Evolutionary conservation across 2,329 filamentous ascomycete species (phyloP).

Genomic region (Cercospora sesami): DNA sequence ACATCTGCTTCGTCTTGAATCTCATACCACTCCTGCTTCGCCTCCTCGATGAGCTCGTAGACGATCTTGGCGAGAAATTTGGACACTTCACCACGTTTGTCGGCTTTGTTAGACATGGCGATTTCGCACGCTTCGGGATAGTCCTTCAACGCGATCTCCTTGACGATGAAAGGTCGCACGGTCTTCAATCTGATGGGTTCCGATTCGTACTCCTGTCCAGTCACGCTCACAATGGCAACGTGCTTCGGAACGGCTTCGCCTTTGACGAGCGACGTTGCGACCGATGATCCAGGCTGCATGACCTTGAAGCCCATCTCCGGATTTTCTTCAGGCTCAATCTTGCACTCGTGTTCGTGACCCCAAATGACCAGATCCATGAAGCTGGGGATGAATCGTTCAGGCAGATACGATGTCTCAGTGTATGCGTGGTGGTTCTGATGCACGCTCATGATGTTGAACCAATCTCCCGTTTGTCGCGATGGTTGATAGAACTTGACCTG

Average conservation of each 20-base stretch:
- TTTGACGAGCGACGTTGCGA: slow-evolving; percentile 86
- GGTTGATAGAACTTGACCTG: slow-evolving; percentile 94
- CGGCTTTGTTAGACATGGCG: slow-evolving; percentile 72
- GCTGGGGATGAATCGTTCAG: slow-evolving; percentile 86
- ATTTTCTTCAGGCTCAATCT: slow-evolving; percentile 81
- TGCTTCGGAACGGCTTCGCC: slow-evolving; percentile 91
- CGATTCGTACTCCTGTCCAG: slow-evolving; percentile 74
- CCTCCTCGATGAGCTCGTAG: slow-evolving; percentile 82
- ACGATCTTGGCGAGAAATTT: slow-evolving; percentile 74
- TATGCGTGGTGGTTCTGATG: slow-evolving; percentile 96
- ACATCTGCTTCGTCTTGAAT: slow-evolving; percentile 59
- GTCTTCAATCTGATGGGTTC: slow-evolving; percentile 82
- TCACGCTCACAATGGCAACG: slow-evolving; percentile 80
- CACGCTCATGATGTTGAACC: slow-evolving; percentile 94
- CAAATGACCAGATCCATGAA: slow-evolving; percentile 91
- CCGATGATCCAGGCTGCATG: slow-evolving; percentile 95
- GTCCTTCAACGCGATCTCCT: slow-evolving; percentile 73
- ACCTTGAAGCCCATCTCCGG: slow-evolving; percentile 89
- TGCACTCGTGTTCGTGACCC: slow-evolving; percentile 96
- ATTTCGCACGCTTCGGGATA: slow-evolving; percentile 76
- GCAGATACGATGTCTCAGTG: slow-evolving; percentile 88
- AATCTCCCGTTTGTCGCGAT: slow-evolving; percentile 75
- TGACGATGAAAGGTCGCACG: slow-evolving; percentile 86
- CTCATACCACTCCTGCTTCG: slow-evolving; percentile 75
- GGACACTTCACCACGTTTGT: slow-evolving; percentile 64